Conservation (phyloP, 2,329 filamentous ascomycete species). For the Penicillium occitanis region DNA sequence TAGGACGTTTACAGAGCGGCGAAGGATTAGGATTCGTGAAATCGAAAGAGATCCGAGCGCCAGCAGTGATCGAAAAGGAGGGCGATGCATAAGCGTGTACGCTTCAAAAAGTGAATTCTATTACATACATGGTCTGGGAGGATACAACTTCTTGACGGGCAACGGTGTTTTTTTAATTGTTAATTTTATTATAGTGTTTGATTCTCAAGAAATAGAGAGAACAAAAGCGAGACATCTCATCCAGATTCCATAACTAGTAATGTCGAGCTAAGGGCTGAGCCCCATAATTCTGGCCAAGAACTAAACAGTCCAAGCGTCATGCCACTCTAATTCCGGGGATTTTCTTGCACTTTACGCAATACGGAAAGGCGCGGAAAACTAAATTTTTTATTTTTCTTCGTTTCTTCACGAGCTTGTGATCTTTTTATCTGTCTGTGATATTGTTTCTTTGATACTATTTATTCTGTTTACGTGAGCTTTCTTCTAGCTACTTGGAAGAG, state of each 20-base stretch:
- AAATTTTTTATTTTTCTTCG: constrained; percentile 32
- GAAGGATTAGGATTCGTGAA: constrained; percentile 64
- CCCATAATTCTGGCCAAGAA: constrained; percentile 5
- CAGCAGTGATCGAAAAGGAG: constrained; percentile 64
- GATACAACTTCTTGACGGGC: constrained; percentile 25
- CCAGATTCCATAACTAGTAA: too few relatives aligned
- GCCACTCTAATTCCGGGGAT: constrained; percentile 25
- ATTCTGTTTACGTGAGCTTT: neutral
- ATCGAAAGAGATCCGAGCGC: constrained; percentile 60
- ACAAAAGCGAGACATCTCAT: neutral
- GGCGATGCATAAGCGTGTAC: constrained; percentile 28
- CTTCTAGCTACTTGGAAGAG: neutral
- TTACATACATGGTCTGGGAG: constrained; percentile 6
- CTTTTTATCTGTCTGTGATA: neutral
- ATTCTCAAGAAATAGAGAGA: constrained; percentile 1
- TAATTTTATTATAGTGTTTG: neutral
- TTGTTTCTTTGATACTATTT: neutral
- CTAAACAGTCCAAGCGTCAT: constrained; percentile 13
- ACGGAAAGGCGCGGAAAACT: constrained; percentile 41
- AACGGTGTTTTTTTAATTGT: neutral
- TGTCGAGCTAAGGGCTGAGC: neutral
- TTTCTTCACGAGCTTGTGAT: constrained; percentile 23
- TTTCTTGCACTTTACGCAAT: constrained; percentile 37
- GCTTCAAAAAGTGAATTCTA: constrained; percentile 5
- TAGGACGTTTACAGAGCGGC: constrained; percentile 50